Percentiles rank a stretch among this genome's conserved stretches.
phyloP scores from a whole-genome alignment of 345 rosid species.

The Schrenkiella parvula region DNA sequence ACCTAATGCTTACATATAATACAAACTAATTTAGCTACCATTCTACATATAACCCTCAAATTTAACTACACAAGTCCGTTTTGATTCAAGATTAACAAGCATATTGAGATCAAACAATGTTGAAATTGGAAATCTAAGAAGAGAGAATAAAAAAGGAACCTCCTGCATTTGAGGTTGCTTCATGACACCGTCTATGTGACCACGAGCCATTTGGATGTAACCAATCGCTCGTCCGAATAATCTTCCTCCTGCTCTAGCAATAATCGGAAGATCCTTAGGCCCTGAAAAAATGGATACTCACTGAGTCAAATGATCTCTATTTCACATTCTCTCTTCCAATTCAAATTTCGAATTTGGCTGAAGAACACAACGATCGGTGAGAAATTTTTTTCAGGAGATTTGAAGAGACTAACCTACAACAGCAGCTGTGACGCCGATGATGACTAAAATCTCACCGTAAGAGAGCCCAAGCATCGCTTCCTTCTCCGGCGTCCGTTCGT shows the following conservation, averaged over 20 bases:
- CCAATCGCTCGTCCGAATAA: slow-evolving; percentile 78
- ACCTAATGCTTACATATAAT: neutral
- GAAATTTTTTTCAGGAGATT: neutral
- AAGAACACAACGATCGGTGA: neutral
- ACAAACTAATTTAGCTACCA: neutral
- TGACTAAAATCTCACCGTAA: slow-evolving; percentile 61
- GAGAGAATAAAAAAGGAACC: slow-evolving; percentile 38
- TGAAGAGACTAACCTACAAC: slow-evolving; percentile 45
- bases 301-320: neutral
- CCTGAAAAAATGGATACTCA: slow-evolving; percentile 35
- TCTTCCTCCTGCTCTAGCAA: slow-evolving; percentile 77
- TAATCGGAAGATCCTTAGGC: slow-evolving; percentile 72
- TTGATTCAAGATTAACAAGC: neutral
- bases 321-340: neutral
- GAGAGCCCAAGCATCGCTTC: slow-evolving; percentile 58
- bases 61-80: neutral
- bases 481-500: slow-evolving; percentile 1
- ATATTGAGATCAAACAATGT: neutral
- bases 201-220: slow-evolving; percentile 80
- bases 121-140: neutral
- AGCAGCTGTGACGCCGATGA: slow-evolving; percentile 64
- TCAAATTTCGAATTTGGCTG: neutral
- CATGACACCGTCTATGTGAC: slow-evolving; percentile 77
- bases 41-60: neutral
- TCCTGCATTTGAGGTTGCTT: slow-evolving; percentile 89